A percentile compares a stretch with the other conserved stretches of the same genome.
phyloP scores from a whole-genome alignment of 345 rosid genomes.

The Dipteronia dyeriana region DNA sequence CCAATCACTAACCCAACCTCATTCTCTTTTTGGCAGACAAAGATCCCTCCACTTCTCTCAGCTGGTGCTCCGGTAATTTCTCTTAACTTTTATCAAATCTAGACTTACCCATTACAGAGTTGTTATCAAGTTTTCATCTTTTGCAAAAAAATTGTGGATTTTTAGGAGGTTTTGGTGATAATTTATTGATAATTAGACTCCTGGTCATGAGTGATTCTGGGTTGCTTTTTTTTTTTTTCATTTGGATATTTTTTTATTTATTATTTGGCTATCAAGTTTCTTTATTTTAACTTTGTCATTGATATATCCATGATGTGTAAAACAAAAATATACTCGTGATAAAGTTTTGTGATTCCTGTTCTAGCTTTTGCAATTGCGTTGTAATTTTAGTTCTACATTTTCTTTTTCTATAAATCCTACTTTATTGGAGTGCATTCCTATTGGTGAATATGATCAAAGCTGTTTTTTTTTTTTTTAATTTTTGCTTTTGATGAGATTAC shows the following conservation, averaged over 20 bases:
- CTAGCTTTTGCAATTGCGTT: background rate
- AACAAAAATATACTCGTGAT: background rate
- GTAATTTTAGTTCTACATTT: no score
- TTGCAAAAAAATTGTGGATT: background rate
- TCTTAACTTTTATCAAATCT: no score
- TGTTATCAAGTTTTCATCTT: background rate
- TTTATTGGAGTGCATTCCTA: no score
- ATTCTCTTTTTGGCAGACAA: conserved; percentile 76
- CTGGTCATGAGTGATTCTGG: background rate
- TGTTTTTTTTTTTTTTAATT: no score
- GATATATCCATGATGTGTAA: no score
- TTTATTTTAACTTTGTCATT: background rate
- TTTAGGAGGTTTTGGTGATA: background rate
- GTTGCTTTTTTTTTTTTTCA: background rate
- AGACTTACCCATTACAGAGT: no score
- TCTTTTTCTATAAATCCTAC: no score
- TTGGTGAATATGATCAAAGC: no score
- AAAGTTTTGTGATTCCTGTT: background rate
- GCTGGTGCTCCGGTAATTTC: conserved; percentile 82
- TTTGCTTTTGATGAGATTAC: no score
- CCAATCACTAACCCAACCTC: conserved; percentile 55
- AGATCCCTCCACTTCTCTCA: conserved; percentile 67
- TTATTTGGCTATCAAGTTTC: background rate
- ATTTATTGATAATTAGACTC: background rate
- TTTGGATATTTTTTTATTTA: background rate